Conservation (phyloP, 805 yeast genomes). For the Starmerella etchellsii region DNA sequence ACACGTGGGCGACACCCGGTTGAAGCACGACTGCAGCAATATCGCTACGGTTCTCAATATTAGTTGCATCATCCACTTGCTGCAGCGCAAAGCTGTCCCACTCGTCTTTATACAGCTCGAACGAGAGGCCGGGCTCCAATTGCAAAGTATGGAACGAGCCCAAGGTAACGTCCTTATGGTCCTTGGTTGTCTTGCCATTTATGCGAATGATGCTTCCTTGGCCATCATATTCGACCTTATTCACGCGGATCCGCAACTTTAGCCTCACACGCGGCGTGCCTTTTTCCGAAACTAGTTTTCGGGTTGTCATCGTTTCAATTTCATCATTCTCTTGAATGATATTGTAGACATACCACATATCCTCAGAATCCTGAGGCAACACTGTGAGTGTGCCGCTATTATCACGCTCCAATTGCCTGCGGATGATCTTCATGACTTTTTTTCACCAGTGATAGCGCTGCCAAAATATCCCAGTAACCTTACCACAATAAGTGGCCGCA, state of each 20-base stretch:
- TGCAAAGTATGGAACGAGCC: constrained; percentile 84
- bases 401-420: constrained; percentile 42
- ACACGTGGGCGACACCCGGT: constrained; percentile 89
- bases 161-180: constrained; percentile 62
- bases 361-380: constrained; percentile 80
- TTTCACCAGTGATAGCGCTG: background rate
- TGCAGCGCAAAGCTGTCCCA: constrained; percentile 68
- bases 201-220: constrained; percentile 63
- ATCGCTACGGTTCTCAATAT: constrained; percentile 71
- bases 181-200: constrained; percentile 55
- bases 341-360: constrained; percentile 78
- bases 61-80: constrained; percentile 53
- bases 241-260: constrained; percentile 47
- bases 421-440: constrained; percentile 41
- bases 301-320: constrained; percentile 51
- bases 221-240: constrained; percentile 65
- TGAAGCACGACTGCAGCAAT: constrained; percentile 87
- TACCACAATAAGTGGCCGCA: background rate
- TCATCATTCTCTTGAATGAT: constrained; percentile 65
- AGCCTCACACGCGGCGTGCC: constrained; percentile 43
- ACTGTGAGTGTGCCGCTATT: constrained; percentile 52
- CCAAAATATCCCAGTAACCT: background rate
- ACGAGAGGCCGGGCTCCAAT: constrained; percentile 53
- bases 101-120: constrained; percentile 57
- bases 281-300: constrained; percentile 41